A percentile compares a stretch with the other conserved stretches of the same genome.
Conservation (phyloP, 441 rosid genomes). For the Gossypium davidsonii region DNA sequence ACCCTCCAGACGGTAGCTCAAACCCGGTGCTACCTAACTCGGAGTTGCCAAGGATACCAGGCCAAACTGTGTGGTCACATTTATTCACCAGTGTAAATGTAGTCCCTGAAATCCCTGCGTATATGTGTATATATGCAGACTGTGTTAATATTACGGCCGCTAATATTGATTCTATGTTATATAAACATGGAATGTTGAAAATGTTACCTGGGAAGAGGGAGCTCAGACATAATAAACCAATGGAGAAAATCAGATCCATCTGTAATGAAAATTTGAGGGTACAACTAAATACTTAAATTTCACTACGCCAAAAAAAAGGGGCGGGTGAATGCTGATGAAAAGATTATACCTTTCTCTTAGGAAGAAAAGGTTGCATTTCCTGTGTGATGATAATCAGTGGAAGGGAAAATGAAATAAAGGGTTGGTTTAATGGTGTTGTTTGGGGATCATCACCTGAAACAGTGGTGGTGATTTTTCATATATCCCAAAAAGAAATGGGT, state of each 20-base stretch:
- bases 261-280: neutral
- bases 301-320: neutral
- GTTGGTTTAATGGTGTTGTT: neutral
- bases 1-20: slow-evolving; percentile 32
- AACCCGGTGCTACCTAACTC: slow-evolving; percentile 47
- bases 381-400: neutral
- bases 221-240: slow-evolving; percentile 23
- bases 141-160: neutral
- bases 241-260: slow-evolving; percentile 22
- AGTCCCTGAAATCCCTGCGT: slow-evolving; percentile 46
- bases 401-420: neutral
- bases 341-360: neutral
- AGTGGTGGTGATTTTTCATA: neutral
- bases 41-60: slow-evolving; percentile 46
- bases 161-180: neutral
- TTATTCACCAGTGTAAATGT: slow-evolving; percentile 43
- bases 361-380: neutral
- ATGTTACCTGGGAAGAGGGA: slow-evolving; percentile 26
- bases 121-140: neutral
- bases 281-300: neutral
- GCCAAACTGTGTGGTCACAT: slow-evolving; percentile 61
- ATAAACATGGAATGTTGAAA: neutral
- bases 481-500: neutral
- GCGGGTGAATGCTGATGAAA: neutral
- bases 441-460: neutral